Evolutionary conservation across 306 rosid species (phyloP).

Genomic region (Macrotyloma uniflorum): DNA sequence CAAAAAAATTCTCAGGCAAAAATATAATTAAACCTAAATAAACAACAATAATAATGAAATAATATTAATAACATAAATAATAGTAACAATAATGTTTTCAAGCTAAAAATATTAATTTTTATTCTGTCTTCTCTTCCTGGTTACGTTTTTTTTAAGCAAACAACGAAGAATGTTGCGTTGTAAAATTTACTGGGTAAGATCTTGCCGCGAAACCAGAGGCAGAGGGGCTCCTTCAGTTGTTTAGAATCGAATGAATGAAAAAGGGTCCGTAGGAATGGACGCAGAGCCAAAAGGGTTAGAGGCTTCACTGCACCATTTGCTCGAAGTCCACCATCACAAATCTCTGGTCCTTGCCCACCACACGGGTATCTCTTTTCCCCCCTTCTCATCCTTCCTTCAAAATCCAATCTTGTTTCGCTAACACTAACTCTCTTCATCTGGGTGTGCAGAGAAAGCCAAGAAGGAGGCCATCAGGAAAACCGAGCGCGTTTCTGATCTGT

Average conservation of each 20-base stretch:
- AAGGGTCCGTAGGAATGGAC: neutral
- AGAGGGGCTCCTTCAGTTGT: neutral
- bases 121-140: no score
- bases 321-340: conserved; percentile 55
- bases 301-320: conserved; percentile 55
- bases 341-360: conserved; percentile 57
- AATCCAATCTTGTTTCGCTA: neutral
- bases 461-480: conserved; percentile 71
- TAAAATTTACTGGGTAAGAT: neutral
- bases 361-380: conserved; percentile 48
- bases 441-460: conserved; percentile 64
- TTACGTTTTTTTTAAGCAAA: no score
- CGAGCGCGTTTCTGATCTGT: conserved; percentile 62
- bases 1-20: no score
- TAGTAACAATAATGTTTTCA: no score
- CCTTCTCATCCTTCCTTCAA: neutral
- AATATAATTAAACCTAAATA: no score
- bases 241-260: neutral
- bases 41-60: no score
- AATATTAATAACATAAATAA: no score
- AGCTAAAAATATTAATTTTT: no score
- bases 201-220: neutral
- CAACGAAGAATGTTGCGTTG: neutral
- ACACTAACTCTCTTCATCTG: neutral
- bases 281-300: conserved; percentile 53